Base-by-base conservation (phyloP, 2,329 filamentous ascomycete genomes). In the Alternaria infectoria region DNA sequence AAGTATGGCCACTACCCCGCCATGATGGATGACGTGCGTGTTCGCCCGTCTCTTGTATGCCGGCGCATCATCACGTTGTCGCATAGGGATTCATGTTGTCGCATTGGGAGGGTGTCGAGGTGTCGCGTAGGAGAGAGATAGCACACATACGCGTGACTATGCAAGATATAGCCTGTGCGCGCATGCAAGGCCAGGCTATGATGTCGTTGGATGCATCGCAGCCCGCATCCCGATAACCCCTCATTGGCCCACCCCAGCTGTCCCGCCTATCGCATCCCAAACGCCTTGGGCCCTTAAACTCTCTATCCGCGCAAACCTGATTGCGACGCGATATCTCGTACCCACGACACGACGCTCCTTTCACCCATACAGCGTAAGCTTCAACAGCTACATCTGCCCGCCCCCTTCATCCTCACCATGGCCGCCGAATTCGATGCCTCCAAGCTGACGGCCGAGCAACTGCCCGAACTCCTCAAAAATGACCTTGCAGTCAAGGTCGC, bases 401-500 rank as follows among this genome's bases (percentile, higher is more conserved):
- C n/a, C n/a, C 36, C 45, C 44, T 36, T 4, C 47, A 36, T n/a
- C 40, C 25, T 11, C 59, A 61, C 40, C 60, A 70, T 70, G 68
- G 44, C 62, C 4, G 51, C 62, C 51, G 54, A 69, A 50, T 54
- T 59, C 30, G 60, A 73, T 51, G 63, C 72, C 63, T 65, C 73
- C 55, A 74, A 81, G 61, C 79, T 92, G 70, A 93, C 90, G 23
- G 79, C 86, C 68, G 87, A 90, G 54, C 85, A 87, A 66, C 86
- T 97, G 61, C 86, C 89, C 21, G 79, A 86, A 59, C 81, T 95
- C 55, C 89, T 96, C 65, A 83, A 87, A 68, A 73, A 90, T 76
- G 93, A 97, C 80, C 86, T 82, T 54, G 90, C 91, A 74, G 91
- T 97, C 81, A 97, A 97, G 81, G 87, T 97, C 44, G 93, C 92